Percentiles rank a stretch among this genome's conserved stretches.
Conservation (phyloP, 1,284 basidiomycete genomes). For the Austroboletus niveus region DNA sequence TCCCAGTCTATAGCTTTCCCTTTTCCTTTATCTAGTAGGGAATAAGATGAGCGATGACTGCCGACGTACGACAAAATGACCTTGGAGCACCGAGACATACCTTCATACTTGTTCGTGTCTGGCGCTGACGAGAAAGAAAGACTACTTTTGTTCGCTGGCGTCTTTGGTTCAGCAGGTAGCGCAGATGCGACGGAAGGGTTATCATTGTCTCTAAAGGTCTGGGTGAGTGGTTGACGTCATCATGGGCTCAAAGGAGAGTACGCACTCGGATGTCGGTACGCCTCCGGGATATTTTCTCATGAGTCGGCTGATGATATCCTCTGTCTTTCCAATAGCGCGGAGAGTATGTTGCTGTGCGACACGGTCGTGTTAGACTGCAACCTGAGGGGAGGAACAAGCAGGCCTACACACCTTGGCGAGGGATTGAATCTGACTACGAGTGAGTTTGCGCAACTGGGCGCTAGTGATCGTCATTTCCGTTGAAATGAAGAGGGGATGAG, state of each 20-base stretch:
- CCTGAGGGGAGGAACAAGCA: not conserved
- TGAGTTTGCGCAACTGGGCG: conserved; percentile 19
- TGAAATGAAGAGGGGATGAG: too few species aligned
- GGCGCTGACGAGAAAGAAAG: too few species aligned
- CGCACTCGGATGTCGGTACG: conserved; percentile 19
- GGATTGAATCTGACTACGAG: conserved; percentile 23
- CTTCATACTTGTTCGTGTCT: too few species aligned
- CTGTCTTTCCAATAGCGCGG: conserved; percentile 25
- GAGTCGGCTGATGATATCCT: conserved; percentile 27
- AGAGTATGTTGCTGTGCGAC: conserved; percentile 16
- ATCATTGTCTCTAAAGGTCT: conserved; percentile 6
- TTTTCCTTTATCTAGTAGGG: too few species aligned
- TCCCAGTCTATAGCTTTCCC: too few species aligned
- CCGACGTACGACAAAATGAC: too few species aligned
- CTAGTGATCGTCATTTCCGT: conserved; percentile 14
- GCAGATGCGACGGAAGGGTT: conserved; percentile 1
- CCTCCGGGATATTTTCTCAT: conserved; percentile 27
- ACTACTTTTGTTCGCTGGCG: too few species aligned
- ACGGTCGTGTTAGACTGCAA: not conserved
- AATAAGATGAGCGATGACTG: too few species aligned
- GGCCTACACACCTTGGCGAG: conserved; percentile 25
- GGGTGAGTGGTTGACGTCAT: not conserved
- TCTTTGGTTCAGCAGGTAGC: not conserved
- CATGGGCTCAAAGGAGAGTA: not conserved
- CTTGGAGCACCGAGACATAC: too few species aligned